Percentiles rank a stretch among this genome's conserved stretches.
phyloP scores from a whole-genome alignment of 2,329 filamentous ascomycete genomes.

The Ceratocystis eucalypticola region DNA sequence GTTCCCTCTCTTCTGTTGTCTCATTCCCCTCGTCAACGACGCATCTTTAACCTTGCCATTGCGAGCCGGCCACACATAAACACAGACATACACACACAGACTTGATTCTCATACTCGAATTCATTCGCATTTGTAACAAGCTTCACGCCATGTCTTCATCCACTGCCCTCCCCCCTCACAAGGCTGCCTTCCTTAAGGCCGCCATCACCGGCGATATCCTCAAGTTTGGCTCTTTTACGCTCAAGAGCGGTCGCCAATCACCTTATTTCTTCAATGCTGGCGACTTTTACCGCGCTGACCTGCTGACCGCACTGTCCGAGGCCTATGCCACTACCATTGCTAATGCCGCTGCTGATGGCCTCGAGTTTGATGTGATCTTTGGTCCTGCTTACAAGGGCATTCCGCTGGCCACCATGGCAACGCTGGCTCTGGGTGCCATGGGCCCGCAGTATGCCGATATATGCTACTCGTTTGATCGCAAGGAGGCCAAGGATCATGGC shows the following conservation, averaged over 20 bases:
- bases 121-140: slow-evolving; percentile 8
- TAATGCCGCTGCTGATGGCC: slow-evolving; percentile 30
- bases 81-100: neutral
- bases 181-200: slow-evolving; percentile 57
- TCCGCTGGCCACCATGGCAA: slow-evolving; percentile 66
- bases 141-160: slow-evolving; percentile 21
- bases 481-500: slow-evolving; percentile 91
- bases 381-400: slow-evolving; percentile 96
- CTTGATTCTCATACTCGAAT: neutral
- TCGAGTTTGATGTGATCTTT: slow-evolving; percentile 74
- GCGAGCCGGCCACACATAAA: neutral
- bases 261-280: slow-evolving; percentile 98
- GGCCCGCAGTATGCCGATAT: slow-evolving; percentile 53
- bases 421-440: slow-evolving; percentile 59
- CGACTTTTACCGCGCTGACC: slow-evolving; percentile 67
- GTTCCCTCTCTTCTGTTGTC: neutral
- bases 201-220: slow-evolving; percentile 56
- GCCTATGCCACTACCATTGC: slow-evolving; percentile 63
- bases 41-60: neutral
- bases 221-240: slow-evolving; percentile 69
- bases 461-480: slow-evolving; percentile 86
- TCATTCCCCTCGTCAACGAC: neutral
- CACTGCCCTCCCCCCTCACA: slow-evolving; percentile 45
- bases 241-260: slow-evolving; percentile 83
- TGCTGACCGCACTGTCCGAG: slow-evolving; percentile 62